Conservation (phyloP, 2,329 filamentous ascomycete genomes). For the Aureobasidium subglaciale region DNA sequence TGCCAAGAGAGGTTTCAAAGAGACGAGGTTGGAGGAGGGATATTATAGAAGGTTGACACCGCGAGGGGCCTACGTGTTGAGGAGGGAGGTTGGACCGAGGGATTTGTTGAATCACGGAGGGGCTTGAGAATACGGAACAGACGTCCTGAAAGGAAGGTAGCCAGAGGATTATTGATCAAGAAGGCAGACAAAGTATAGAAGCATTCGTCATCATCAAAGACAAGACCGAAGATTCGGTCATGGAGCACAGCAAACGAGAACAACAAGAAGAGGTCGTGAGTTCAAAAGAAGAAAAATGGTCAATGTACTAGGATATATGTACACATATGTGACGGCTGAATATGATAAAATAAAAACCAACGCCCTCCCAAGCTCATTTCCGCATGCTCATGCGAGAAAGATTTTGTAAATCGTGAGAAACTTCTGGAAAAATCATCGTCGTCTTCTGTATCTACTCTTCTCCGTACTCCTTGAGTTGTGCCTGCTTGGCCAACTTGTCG, state of each 20-base stretch:
- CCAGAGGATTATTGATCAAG: too few species aligned
- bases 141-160: too few species aligned
- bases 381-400: slow-evolving; percentile 7
- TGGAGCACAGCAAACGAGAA: too few species aligned
- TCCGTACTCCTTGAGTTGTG: slow-evolving; percentile 8
- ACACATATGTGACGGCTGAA: not conserved
- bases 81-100: slow-evolving; percentile 30
- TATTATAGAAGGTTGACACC: slow-evolving; percentile 56
- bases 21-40: slow-evolving; percentile 43
- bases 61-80: slow-evolving; percentile 47
- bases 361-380: slow-evolving; percentile 5
- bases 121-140: too few species aligned
- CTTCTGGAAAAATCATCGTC: not conserved
- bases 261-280: not conserved
- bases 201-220: too few species aligned
- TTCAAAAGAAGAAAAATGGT: not conserved
- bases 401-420: slow-evolving; percentile 8
- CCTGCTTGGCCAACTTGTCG: slow-evolving; percentile 43
- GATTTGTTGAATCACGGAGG: not conserved
- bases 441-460: not conserved
- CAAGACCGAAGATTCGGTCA: too few species aligned
- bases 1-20: slow-evolving; percentile 48
- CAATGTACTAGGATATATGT: slow-evolving; percentile 9
- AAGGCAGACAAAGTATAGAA: too few species aligned
- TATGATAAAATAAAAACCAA: not conserved